Conservation (phyloP, 768 basidiomycete species). For the Collybiopsis luxurians region DNA sequence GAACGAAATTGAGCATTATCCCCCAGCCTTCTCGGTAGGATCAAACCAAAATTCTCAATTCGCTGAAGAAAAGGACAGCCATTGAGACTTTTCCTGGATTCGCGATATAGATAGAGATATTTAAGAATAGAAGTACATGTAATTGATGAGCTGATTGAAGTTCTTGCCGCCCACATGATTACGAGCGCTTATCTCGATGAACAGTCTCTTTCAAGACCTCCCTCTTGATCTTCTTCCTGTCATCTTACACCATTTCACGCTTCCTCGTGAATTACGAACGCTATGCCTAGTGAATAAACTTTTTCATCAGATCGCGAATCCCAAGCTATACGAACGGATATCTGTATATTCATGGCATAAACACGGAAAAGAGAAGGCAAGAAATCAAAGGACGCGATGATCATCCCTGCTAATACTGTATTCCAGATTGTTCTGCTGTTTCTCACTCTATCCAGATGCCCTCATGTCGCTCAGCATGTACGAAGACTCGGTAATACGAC, state of each 20-base stretch:
- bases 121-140: no score
- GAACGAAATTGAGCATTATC: no score
- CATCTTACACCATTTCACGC: constrained; percentile 49
- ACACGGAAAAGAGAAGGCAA: constrained; percentile 58
- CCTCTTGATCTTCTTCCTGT: constrained; percentile 64
- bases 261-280: constrained; percentile 47
- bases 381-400: background rate
- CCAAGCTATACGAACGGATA: constrained; percentile 54
- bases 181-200: no score
- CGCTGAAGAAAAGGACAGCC: no score
- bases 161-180: no score
- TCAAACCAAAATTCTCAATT: no score
- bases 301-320: constrained; percentile 50
- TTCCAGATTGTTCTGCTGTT: constrained; percentile 61
- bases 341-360: constrained; percentile 73
- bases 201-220: constrained; percentile 35
- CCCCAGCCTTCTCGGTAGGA: no score
- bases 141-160: no score
- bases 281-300: constrained; percentile 56
- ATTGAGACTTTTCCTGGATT: no score
- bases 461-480: constrained; percentile 58
- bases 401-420: background rate
- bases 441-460: constrained; percentile 49
- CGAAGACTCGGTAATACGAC: constrained; percentile 50
- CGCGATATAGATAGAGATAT: no score